Conservation (phyloP, 2,329 filamentous ascomycete species). For the Microsporum audouinii region DNA sequence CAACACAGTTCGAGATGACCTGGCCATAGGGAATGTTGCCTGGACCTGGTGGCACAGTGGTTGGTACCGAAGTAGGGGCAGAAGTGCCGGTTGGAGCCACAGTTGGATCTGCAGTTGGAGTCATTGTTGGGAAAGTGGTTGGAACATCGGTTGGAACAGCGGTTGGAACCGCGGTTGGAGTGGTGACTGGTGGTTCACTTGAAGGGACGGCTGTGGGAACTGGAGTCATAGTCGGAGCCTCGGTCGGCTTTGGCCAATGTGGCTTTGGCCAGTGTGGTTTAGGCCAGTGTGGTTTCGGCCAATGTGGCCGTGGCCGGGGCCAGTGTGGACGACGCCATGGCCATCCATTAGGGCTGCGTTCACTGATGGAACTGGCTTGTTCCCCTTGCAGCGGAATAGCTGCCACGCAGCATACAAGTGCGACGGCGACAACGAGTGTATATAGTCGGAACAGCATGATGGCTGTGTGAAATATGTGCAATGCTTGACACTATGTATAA, state of each 20-base stretch:
- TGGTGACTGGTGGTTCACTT: not conserved
- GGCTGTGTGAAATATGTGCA: slow-evolving; percentile 5
- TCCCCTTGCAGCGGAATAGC: not conserved
- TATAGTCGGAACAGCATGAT: slow-evolving; percentile 6
- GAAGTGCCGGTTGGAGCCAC: not conserved
- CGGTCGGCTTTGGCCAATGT: not conserved
- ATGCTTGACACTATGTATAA: not conserved
- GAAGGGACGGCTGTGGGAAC: not conserved
- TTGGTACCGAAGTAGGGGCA: not conserved
- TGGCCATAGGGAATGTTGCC: not conserved
- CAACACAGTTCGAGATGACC: slow-evolving; percentile 12
- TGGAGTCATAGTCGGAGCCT: not conserved
- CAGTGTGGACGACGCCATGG: not conserved
- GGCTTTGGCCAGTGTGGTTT: not conserved
- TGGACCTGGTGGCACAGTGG: not conserved
- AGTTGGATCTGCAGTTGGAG: not conserved
- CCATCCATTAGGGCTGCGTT: not conserved
- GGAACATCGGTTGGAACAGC: not conserved
- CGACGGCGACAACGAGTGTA: slow-evolving; percentile 3
- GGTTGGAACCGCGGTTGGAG: not conserved
- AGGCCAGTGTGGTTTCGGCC: not conserved
- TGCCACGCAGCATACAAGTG: not conserved
- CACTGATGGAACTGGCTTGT: not conserved
- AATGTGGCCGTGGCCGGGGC: not conserved
- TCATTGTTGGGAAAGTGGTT: not conserved